phyloP scores from a whole-genome alignment of 2,329 filamentous ascomycete genomes.

The Arthrobotrys iridis region DNA sequence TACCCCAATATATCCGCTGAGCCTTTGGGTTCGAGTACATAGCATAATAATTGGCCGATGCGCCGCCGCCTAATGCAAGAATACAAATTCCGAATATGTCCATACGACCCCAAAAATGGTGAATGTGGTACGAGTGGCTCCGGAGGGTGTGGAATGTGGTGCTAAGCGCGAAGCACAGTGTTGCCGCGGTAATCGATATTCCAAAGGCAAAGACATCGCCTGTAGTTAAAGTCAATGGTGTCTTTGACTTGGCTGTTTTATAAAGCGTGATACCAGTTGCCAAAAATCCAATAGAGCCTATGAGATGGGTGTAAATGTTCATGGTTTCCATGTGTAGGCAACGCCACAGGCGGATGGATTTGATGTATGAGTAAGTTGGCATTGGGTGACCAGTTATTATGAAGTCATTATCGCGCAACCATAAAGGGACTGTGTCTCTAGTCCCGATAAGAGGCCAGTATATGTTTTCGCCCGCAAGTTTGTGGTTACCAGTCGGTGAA shows the following conservation, averaged over 20 bases:
- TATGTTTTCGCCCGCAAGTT: not conserved
- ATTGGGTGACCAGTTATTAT: conserved; percentile 56
- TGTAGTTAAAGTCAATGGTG: not conserved
- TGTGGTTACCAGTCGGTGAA: not conserved
- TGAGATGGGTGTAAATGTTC: conserved; percentile 27
- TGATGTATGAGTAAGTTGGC: conserved; percentile 57
- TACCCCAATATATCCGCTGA: conserved; percentile 57
- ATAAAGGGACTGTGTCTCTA: conserved; percentile 57
- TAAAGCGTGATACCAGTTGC: not conserved
- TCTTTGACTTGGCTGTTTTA: not conserved
- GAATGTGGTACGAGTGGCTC: conserved; percentile 59
- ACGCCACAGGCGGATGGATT: conserved; percentile 39
- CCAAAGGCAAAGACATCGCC: conserved; percentile 33
- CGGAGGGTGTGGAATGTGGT: conserved; percentile 59
- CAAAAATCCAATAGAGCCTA: conserved; percentile 11
- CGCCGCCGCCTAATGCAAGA: conserved; percentile 19
- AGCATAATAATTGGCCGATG: conserved; percentile 57
- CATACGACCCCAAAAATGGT: conserved; percentile 59
- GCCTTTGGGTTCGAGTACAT: conserved; percentile 56
- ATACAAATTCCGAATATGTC: conserved; percentile 59
- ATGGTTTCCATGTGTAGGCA: conserved; percentile 30
- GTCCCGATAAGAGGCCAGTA: conserved; percentile 56
- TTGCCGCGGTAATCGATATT: conserved; percentile 13
- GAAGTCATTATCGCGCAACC: conserved; percentile 58
- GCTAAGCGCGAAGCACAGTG: conserved; percentile 54